phyloP scores from a whole-genome alignment of 2,329 filamentous ascomycete species.

The Furcasterigmium sp. region DNA sequence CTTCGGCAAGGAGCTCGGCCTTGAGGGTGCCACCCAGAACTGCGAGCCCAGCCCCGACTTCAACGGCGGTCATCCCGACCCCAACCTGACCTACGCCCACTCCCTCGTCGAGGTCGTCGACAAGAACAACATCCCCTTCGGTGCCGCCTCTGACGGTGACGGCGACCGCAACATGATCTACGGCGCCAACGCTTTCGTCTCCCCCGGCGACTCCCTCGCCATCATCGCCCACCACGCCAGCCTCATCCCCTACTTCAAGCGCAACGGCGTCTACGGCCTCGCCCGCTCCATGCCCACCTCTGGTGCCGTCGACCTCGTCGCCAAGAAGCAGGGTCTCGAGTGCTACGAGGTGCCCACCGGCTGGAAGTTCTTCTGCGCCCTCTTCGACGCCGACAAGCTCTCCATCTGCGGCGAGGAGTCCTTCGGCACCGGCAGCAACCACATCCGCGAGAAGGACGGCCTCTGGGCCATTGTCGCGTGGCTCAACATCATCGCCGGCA shows the following conservation, averaged over 20 bases:
- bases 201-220: conserved; percentile 91
- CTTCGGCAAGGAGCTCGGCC: conserved; percentile 88
- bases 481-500: conserved; percentile 92
- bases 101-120: conserved; percentile 92
- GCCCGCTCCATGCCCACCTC: conserved; percentile 98
- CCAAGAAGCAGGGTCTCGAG: conserved; percentile 85
- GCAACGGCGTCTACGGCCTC: conserved; percentile 91
- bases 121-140: conserved; percentile 87
- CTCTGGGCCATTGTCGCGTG: conserved; percentile 96
- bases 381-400: conserved; percentile 91
- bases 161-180: conserved; percentile 99
- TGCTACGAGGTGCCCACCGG: conserved; percentile 97
- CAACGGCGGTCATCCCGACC: conserved; percentile 93
- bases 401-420: conserved; percentile 98
- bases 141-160: conserved; percentile 92
- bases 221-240: conserved; percentile 97
- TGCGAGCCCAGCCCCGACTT: conserved; percentile 91
- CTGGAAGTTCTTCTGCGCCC: conserved; percentile 98
- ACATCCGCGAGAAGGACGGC: conserved; percentile 98
- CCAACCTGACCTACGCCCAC: conserved; percentile 95
- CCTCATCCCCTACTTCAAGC: conserved; percentile 97
- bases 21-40: conserved; percentile 77
- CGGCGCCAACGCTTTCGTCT: conserved; percentile 92
- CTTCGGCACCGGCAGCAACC: conserved; percentile 96
- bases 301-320: conserved; percentile 90